A percentile compares a stretch with the other conserved stretches of the same genome.
phyloP scores from a whole-genome alignment of 108 stramenopile genomes.

The Pseudonitzschia delicatissima region DNA sequence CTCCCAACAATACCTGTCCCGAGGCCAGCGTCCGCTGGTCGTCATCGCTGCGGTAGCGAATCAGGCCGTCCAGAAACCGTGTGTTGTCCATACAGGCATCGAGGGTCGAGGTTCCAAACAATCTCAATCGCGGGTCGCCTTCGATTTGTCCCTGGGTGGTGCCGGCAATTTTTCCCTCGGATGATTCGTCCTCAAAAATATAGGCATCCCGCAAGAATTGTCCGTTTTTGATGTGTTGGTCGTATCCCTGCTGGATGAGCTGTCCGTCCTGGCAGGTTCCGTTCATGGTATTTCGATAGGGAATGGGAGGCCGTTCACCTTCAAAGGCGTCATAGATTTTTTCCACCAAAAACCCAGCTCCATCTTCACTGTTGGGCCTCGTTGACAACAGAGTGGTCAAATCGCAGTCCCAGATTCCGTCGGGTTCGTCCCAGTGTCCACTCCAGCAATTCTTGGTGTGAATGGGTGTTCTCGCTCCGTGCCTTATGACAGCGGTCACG shows the following conservation, averaged over 20 bases:
- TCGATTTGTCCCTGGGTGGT: slow-evolving; percentile 21
- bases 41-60: slow-evolving; percentile 77
- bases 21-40: slow-evolving; percentile 82
- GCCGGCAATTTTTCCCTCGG: slow-evolving; percentile 27
- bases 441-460: slow-evolving; percentile 45
- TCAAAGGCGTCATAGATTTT: slow-evolving; percentile 68
- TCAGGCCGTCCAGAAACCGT: slow-evolving; percentile 18
- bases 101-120: slow-evolving; percentile 29
- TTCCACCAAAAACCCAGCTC: slow-evolving; percentile 53
- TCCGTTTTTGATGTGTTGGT: slow-evolving; percentile 81
- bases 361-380: slow-evolving; percentile 11
- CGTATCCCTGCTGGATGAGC: slow-evolving; percentile 71
- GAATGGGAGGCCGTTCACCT: neutral
- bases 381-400: slow-evolving; percentile 54
- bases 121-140: slow-evolving; percentile 20
- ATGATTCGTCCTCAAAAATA: slow-evolving; percentile 42
- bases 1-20: slow-evolving; percentile 75
- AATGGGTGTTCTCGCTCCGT: slow-evolving; percentile 62
- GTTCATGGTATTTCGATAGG: slow-evolving; percentile 45
- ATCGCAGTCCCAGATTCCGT: slow-evolving; percentile 69
- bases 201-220: slow-evolving; percentile 70
- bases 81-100: no score
- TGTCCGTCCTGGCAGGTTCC: slow-evolving; percentile 90
- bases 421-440: slow-evolving; percentile 52
- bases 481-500: slow-evolving; percentile 70